Conservation (phyloP, 495 filamentous ascomycete genomes). For the Penicillium mononematosum region DNA sequence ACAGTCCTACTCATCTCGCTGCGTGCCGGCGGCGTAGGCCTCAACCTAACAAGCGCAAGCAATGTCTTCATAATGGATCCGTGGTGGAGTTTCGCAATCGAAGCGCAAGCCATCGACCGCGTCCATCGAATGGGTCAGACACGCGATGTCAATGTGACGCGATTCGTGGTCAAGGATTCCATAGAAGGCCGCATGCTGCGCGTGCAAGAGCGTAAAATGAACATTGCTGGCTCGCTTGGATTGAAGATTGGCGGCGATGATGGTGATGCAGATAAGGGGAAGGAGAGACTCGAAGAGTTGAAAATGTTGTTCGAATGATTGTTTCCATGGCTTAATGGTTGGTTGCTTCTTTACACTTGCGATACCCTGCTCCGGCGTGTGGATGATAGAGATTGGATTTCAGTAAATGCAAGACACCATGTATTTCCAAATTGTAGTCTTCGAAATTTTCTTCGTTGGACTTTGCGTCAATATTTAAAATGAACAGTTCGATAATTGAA, state of each 20-base stretch:
- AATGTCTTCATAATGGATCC: slow-evolving; percentile 98
- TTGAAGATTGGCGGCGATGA: slow-evolving; percentile 64
- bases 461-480: background rate
- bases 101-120: slow-evolving; percentile 96
- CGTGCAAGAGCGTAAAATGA: slow-evolving; percentile 89
- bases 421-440: background rate
- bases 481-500: background rate
- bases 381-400: background rate
- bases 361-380: background rate
- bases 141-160: slow-evolving; percentile 75
- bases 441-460: background rate
- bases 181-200: slow-evolving; percentile 94
- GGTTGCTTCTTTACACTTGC: background rate
- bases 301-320: slow-evolving; percentile 77
- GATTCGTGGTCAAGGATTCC: slow-evolving; percentile 85
- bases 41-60: slow-evolving; percentile 86
- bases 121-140: slow-evolving; percentile 98
- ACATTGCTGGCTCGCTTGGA: slow-evolving; percentile 83
- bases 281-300: slow-evolving; percentile 90
- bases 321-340: background rate
- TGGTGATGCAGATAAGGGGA: slow-evolving; percentile 86
- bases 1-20: slow-evolving; percentile 77
- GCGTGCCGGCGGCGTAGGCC: slow-evolving; percentile 86
- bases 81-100: slow-evolving; percentile 98
- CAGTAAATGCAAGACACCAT: background rate